phyloP scores from a whole-genome alignment of 2,329 filamentous ascomycete genomes.

The Calonectria fujianensis region DNA sequence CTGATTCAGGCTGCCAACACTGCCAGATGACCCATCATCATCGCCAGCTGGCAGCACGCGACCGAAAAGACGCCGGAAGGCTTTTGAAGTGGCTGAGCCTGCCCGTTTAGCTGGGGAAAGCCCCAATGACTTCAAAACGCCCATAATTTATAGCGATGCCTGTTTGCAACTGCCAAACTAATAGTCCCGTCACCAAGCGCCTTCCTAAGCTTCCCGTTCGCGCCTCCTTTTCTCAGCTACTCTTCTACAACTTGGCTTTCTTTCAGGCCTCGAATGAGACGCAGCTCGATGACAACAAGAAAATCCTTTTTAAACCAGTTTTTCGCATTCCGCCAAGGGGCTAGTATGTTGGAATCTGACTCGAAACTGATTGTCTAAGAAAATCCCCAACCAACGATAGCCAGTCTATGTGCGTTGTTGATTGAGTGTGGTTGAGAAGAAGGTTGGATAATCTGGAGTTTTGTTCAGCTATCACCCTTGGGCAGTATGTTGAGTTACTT shows the following conservation, averaged over 20 bases:
- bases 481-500: background rate
- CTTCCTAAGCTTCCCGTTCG: background rate
- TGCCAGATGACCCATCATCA: constrained; percentile 41
- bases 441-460: background rate
- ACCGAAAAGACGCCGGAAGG: constrained; percentile 58
- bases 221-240: background rate
- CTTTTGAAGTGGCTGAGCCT: constrained; percentile 51
- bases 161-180: background rate
- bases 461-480: background rate
- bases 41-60: constrained; percentile 53
- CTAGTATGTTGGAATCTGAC: background rate
- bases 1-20: constrained; percentile 14
- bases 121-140: constrained; percentile 47
- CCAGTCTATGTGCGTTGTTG: background rate
- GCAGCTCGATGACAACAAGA: background rate
- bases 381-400: background rate
- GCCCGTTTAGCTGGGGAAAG: constrained; percentile 50
- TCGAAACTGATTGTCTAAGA: background rate
- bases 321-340: background rate
- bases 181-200: background rate
- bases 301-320: background rate
- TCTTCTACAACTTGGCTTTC: background rate
- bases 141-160: constrained; percentile 41
- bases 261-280: background rate
- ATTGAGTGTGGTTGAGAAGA: background rate